Evolutionary conservation across 2,329 filamentous ascomycete species (phyloP).

Genomic region (Exophiala viscosa): DNA sequence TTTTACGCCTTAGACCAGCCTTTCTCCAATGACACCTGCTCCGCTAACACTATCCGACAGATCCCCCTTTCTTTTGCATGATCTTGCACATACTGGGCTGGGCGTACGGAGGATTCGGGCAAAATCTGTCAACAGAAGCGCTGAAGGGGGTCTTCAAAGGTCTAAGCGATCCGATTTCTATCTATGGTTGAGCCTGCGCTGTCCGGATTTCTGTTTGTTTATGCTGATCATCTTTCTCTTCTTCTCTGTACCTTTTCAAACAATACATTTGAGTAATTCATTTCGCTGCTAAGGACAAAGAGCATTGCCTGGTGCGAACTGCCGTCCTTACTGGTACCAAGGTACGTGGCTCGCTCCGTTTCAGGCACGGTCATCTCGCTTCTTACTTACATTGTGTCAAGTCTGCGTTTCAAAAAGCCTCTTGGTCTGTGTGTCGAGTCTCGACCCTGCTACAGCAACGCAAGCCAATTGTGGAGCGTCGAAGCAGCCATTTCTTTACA

Average conservation of each 20-base stretch:
- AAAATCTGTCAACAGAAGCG: neutral
- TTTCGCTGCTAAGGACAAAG: conserved; percentile 6
- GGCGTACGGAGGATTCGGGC: neutral
- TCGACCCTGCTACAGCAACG: conserved; percentile 14
- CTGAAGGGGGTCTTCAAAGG: neutral
- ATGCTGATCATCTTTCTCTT: conserved; percentile 14
- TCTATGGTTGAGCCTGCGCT: conserved; percentile 9
- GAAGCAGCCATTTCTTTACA: conserved; percentile 7
- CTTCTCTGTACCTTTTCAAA: conserved; percentile 1
- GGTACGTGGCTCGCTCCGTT: conserved; percentile 9
- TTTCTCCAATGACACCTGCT: neutral
- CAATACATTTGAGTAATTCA: neutral
- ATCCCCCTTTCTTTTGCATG: conserved; percentile 17
- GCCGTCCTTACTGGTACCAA: conserved; percentile 2
- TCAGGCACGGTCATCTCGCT: conserved; percentile 9
- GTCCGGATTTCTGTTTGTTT: conserved; percentile 11
- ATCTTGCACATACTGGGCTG: neutral
- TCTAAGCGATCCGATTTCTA: neutral
- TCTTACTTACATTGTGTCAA: conserved; percentile 24
- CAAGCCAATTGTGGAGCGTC: conserved; percentile 9
- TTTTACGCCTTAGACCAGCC: conserved; percentile 1
- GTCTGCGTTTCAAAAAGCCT: conserved; percentile 18
- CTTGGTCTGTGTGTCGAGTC: conserved; percentile 9
- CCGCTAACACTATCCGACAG: neutral
- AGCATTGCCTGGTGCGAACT: conserved; percentile 18